Evolutionary conservation across 2,329 filamentous ascomycete genomes (phyloP).

Genomic region (Aspergillus sp.): DNA sequence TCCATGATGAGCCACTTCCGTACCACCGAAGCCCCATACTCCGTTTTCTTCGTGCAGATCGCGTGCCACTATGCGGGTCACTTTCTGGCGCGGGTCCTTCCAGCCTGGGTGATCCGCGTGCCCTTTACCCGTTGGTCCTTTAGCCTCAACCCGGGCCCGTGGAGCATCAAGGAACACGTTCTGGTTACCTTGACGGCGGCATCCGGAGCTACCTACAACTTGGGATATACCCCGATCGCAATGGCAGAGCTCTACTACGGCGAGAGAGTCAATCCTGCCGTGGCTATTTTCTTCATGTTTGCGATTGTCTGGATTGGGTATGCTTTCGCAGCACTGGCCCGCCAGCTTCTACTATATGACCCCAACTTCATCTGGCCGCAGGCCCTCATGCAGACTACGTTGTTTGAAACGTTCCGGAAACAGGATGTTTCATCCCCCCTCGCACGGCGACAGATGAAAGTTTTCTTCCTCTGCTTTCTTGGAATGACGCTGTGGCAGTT

Average conservation of each 20-base stretch:
- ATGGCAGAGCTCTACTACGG: conserved; percentile 61
- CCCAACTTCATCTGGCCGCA: conserved; percentile 58
- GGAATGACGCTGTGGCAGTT: conserved; percentile 64
- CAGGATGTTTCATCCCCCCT: conserved; percentile 52
- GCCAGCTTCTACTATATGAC: conserved; percentile 60
- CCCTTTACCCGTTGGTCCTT: conserved; percentile 54
- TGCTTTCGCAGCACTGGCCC: conserved; percentile 59
- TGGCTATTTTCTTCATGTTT: conserved; percentile 63
- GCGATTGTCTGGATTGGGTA: conserved; percentile 61
- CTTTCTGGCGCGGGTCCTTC: conserved; percentile 55
- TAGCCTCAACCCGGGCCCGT: conserved; percentile 58
- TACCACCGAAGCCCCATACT: conserved; percentile 60
- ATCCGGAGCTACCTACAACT: conserved; percentile 55
- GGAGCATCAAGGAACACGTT: conserved; percentile 61
- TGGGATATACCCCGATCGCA: conserved; percentile 55
- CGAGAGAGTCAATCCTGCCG: conserved; percentile 53
- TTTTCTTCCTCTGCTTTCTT: conserved; percentile 58
- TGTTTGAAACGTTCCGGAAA: conserved; percentile 57
- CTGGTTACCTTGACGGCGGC: conserved; percentile 58
- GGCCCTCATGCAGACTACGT: conserved; percentile 57
- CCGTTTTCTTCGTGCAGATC: conserved; percentile 64
- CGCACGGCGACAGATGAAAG: conserved; percentile 56
- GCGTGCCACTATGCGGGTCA: conserved; percentile 57
- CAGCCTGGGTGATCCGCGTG: conserved; percentile 49
- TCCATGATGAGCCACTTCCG: conserved; percentile 59